Conservation (phyloP, 768 basidiomycete species). For the Lentinus brumalis region DNA sequence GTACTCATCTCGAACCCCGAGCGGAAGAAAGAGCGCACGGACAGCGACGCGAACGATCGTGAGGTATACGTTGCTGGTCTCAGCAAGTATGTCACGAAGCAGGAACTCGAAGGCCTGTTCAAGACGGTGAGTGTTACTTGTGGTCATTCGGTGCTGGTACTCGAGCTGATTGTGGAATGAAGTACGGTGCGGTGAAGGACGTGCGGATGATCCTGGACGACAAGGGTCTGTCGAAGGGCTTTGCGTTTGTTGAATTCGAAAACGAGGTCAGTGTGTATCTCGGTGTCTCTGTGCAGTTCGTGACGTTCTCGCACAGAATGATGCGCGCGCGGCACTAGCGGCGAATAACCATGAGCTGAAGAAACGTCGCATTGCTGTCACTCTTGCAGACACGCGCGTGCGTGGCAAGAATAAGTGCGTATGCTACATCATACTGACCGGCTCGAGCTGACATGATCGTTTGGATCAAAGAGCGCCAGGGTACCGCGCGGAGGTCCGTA, state of each 20-base stretch:
- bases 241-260: conserved; percentile 91
- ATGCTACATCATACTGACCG: too few species aligned
- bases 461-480: conserved; percentile 9
- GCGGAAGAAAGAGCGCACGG: conserved; percentile 86
- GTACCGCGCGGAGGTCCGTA: conserved; percentile 56
- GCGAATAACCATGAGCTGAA: conserved; percentile 90
- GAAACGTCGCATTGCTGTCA: conserved; percentile 88
- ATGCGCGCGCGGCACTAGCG: conserved; percentile 68
- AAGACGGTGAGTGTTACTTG: conserved; percentile 54
- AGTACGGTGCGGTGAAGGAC: conserved; percentile 86
- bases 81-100: conserved; percentile 72
- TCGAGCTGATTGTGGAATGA: background rate
- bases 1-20: conserved; percentile 92
- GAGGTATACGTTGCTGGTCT: conserved; percentile 91
- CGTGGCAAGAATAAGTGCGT: conserved; percentile 30
- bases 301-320: conserved; percentile 45
- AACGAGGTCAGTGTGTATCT: conserved; percentile 77
- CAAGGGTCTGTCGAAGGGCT: conserved; percentile 73
- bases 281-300: too few species aligned
- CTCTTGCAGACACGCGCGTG: conserved; percentile 72
- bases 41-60: conserved; percentile 78
- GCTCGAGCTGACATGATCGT: too few species aligned
- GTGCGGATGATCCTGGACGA: conserved; percentile 78
- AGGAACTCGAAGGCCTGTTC: conserved; percentile 80
- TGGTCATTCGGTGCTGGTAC: background rate